Base-by-base conservation (phyloP, 768 basidiomycete genomes). In the Termitomyces sp. region DNA sequence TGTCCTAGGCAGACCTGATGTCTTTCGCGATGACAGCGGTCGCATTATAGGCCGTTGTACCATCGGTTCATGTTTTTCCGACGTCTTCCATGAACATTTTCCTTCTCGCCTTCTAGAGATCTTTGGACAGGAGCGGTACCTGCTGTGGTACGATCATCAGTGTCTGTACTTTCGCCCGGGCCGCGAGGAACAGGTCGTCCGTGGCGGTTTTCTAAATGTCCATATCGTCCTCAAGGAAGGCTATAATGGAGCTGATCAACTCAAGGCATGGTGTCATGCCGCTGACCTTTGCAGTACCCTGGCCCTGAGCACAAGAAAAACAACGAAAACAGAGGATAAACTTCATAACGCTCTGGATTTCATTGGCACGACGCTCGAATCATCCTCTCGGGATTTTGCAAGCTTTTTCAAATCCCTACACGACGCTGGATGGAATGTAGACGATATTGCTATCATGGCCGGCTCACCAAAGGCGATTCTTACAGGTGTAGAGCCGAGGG, bases 241-340 rank as follows among this genome's bases (percentile, higher is more conserved):
- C 7, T 80, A 85, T 58, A 67, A 69, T 24, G 58, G 75, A 4
- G 62, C 68, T 15, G 85, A 87, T 67, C 81, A 84, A 61, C 75
- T 87, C 42, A 81, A 80, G 59, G 86, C 83, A 3, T 89, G 88
- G 87, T 63, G 76, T 9, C 76, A 79, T 55, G 81, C 79, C 0
- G 69, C 68, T 2, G 79, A 81, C 57, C 65, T 76, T 18, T 76
- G 75, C 55, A 67, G 67, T 16, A 62, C 16, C 7, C 22, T 67
- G 53, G 38, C 68, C 12, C 28, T 20, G 13, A 11, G 28, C 7
- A 12, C 55, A 11, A 55, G 40, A 33, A 20, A 28, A 32, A 56
- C 45, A 42, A 12, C 20, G 51, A 44, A n/a, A 46, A 61, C 20
- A n/a, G 58, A 38, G 11, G 51, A 36, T 20, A 28, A 42, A 28